Evolutionary conservation across 2,329 filamentous ascomycete genomes (phyloP), one percentile per base, ranked within the genome.

Genomic region (Pseudofabraea citricarpa): DNA sequence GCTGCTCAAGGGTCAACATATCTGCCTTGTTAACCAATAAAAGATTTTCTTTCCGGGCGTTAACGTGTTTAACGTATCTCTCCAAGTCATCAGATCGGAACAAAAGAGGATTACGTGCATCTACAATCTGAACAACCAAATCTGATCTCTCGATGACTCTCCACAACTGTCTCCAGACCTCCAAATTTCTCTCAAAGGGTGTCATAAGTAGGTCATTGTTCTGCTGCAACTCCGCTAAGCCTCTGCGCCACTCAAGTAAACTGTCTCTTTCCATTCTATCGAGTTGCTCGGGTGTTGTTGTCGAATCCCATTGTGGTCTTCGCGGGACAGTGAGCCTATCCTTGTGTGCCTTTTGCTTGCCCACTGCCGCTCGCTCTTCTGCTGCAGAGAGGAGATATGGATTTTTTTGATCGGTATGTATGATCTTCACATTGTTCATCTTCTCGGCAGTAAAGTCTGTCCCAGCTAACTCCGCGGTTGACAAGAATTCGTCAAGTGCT

Each of bases 401-500:
- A 65, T 98, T 98, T 70, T 86, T 88, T 69, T 96, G 90, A 64
- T 96, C 90, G 54, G 84, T 85, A 64, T 98, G 93, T 56, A 98
- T 96, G 63, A 98, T 96, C 73, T 96, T 96, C 68, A 97, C 87
- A 62, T 94, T 97, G 70, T 91, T 97, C 80, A 95, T 87, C 77
- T 97, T 97, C 73, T 97, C 90, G 21, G 93, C 94, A 1, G 91
- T 97, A 67, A 98, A 98, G 64, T 98, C 93, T 54, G 93, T 98
- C 53, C 90, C 91, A n/a, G 93, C 93, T 56, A 98, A 73, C 69
- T 97, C 90, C 51, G 93, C 94, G 2, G 93, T 98, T 45, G 86
- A 87, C 52, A 98, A 73, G 66, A 98, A 98, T 66, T 98, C 93
- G 65, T 98, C 93, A 49, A 98, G 81, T 35, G 90, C 90, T 55